phyloP scores from a whole-genome alignment of 1,284 basidiomycete species.

The Puccinia novopanici region DNA sequence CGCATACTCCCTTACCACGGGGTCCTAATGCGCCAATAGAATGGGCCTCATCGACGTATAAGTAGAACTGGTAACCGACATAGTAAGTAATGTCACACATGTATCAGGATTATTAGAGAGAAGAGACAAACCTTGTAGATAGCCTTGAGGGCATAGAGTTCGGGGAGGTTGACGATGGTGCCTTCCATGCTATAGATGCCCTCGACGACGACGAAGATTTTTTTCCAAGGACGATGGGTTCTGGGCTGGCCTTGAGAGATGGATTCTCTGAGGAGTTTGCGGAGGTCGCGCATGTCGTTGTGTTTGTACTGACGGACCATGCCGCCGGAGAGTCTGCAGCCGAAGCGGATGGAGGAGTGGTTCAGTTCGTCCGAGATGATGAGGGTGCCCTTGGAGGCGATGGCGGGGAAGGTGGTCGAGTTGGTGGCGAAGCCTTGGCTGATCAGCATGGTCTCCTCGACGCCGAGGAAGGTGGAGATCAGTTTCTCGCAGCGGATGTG shows the following conservation, averaged over 20 bases:
- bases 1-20: slow-evolving; percentile 87
- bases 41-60: slow-evolving; percentile 96
- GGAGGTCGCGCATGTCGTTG: slow-evolving; percentile 58
- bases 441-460: slow-evolving; percentile 82
- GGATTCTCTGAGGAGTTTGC: slow-evolving; percentile 58
- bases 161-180: slow-evolving; percentile 60
- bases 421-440: slow-evolving; percentile 99
- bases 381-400: slow-evolving; percentile 58
- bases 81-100: too few species aligned
- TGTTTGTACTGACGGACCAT: slow-evolving; percentile 59
- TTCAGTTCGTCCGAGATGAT: slow-evolving; percentile 60
- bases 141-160: slow-evolving; percentile 81
- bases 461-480: slow-evolving; percentile 85
- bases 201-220: slow-evolving; percentile 59
- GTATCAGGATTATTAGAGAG: too few species aligned
- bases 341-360: slow-evolving; percentile 59
- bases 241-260: slow-evolving; percentile 60
- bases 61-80: slow-evolving; percentile 71
- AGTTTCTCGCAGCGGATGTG: slow-evolving; percentile 81
- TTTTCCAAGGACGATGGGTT: slow-evolving; percentile 60
- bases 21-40: slow-evolving; percentile 94
- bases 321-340: slow-evolving; percentile 58
- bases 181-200: slow-evolving; percentile 60
- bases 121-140: slow-evolving; percentile 78
- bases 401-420: slow-evolving; percentile 64